phyloP scores from a whole-genome alignment of 768 basidiomycete genomes.

The Termitomyces sp. region DNA sequence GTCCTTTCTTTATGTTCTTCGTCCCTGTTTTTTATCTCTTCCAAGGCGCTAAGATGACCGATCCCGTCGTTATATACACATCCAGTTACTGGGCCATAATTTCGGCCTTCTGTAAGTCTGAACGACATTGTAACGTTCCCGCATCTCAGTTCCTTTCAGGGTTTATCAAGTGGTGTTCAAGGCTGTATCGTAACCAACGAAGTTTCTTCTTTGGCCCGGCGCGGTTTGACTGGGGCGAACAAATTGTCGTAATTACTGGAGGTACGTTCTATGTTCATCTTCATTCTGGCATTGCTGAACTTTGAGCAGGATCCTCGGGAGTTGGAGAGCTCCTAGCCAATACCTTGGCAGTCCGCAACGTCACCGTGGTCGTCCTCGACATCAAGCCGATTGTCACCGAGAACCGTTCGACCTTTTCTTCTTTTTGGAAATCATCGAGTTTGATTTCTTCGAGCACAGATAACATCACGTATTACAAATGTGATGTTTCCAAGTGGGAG shows the following conservation, averaged over 20 bases:
- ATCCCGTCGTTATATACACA: slow-evolving; percentile 49
- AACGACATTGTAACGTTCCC: not conserved
- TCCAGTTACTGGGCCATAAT: slow-evolving; percentile 55
- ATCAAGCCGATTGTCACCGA: slow-evolving; percentile 73
- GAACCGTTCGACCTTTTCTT: slow-evolving; percentile 50
- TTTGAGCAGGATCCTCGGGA: slow-evolving; percentile 70
- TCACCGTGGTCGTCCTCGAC: slow-evolving; percentile 84
- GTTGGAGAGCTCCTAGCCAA: slow-evolving; percentile 87
- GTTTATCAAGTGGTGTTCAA: slow-evolving; percentile 66
- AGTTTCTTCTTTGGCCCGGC: slow-evolving; percentile 56
- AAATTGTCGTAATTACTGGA: slow-evolving; percentile 89
- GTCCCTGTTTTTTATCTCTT: slow-evolving; percentile 77
- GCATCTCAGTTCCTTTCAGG: slow-evolving; percentile 34
- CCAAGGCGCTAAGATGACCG: slow-evolving; percentile 52
- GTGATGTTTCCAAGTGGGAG: slow-evolving; percentile 88
- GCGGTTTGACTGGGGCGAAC: slow-evolving; percentile 79
- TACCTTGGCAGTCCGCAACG: slow-evolving; percentile 78
- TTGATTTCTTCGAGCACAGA: slow-evolving; percentile 35
- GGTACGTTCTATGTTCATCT: slow-evolving; percentile 40
- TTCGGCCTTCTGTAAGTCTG: slow-evolving; percentile 62
- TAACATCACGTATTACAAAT: slow-evolving; percentile 82
- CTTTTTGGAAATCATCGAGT: not conserved
- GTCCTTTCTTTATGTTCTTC: slow-evolving; percentile 82
- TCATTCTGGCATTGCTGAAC: not conserved
- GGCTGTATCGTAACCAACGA: slow-evolving; percentile 71